These are phyloP conservation scores for Neonothopanus nambi DNA, from an alignment of 1,284 basidiomycete genomes.

Conservation along the genomic window DNA sequence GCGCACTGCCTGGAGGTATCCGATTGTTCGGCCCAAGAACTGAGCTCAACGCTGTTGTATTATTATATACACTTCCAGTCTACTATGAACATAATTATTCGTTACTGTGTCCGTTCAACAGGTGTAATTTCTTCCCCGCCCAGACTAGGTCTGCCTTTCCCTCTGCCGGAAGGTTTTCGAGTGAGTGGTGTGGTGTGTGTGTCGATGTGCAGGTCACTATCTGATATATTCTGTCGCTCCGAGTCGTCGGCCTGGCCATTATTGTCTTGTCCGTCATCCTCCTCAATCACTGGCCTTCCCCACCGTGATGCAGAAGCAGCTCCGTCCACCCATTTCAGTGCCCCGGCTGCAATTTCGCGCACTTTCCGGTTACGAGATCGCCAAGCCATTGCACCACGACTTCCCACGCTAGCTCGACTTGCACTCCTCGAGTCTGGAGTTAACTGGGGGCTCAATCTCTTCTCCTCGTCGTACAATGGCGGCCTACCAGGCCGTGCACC, in stretches of 20 bases:
- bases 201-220: conserved; percentile 30
- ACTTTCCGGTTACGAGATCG: conserved; percentile 54
- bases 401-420: conserved; percentile 38
- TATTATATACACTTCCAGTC: not conserved
- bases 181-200: conserved; percentile 61
- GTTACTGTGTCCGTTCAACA: conserved; percentile 22
- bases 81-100: not conserved
- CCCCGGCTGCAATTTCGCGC: conserved; percentile 57
- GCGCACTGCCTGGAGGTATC: conserved; percentile 3
- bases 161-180: conserved; percentile 60
- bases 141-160: conserved; percentile 53
- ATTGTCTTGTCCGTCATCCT: conserved; percentile 31
- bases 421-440: conserved; percentile 36
- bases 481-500: conserved; percentile 64
- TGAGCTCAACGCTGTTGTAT: no score
- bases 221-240: conserved; percentile 37
- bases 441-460: conserved; percentile 27
- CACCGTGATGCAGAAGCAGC: conserved; percentile 48
- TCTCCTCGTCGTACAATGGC: conserved; percentile 36
- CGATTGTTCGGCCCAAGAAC: no score
- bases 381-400: conserved; percentile 55
- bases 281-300: conserved; percentile 37
- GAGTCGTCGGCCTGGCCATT: conserved; percentile 35
- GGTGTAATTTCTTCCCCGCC: conserved; percentile 42
- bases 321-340: conserved; percentile 71